Conservation (phyloP, 2,329 filamentous ascomycete genomes). For the Fusarium liriodendri region DNA sequence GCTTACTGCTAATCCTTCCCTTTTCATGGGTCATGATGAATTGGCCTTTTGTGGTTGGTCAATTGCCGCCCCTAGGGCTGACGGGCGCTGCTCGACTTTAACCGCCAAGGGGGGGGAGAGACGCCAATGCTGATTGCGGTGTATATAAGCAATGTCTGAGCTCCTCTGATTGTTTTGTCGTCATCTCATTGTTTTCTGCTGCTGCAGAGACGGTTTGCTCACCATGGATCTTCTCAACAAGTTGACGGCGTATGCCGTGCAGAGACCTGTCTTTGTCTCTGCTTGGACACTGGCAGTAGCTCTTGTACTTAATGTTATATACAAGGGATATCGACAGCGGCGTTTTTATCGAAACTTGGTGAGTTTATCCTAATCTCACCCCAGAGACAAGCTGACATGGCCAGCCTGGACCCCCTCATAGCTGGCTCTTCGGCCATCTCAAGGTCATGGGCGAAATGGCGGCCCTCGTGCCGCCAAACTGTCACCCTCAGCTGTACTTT, state of each 20-base stretch:
- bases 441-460: constrained; percentile 8
- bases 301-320: background rate
- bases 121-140: background rate
- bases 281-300: background rate
- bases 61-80: background rate
- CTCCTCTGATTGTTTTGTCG: background rate
- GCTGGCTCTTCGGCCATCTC: constrained; percentile 25
- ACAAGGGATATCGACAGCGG: constrained; percentile 10
- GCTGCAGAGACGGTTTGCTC: background rate
- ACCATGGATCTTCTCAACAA: background rate
- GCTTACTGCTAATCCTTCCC: background rate
- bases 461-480: constrained; percentile 14
- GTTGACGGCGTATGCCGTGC: background rate
- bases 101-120: background rate
- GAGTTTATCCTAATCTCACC: background rate
- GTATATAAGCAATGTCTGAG: background rate
- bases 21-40: background rate
- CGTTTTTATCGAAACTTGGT: constrained; percentile 24
- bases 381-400: background rate
- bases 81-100: background rate
- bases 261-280: background rate
- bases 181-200: background rate
- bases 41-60: background rate
- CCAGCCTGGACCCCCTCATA: constrained; percentile 22
- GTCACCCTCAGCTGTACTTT: constrained; percentile 16